phyloP scores from a whole-genome alignment of 768 basidiomycete species.

The Pleurotus salmoneostramineus region DNA sequence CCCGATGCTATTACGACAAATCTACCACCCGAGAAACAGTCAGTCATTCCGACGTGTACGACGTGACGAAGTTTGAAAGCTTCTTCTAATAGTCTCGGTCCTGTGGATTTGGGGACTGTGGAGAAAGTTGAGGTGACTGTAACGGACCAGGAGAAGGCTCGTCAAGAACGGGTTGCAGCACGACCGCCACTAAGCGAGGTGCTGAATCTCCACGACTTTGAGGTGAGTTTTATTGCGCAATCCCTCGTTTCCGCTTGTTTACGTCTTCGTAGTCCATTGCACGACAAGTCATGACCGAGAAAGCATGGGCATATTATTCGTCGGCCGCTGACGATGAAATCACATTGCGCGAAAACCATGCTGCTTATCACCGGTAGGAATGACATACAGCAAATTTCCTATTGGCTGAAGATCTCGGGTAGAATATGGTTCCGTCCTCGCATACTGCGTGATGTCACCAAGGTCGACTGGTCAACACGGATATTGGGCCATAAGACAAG shows the following conservation, averaged over 20 bases:
- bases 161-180: conserved; percentile 54
- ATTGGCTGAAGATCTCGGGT: not conserved
- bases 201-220: conserved; percentile 92
- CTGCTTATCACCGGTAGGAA: conserved; percentile 80
- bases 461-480: conserved; percentile 81
- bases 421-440: conserved; percentile 91
- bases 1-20: conserved; percentile 77
- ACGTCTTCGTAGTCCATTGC: conserved; percentile 62
- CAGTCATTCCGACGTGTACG: too few relatives aligned
- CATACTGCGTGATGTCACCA: conserved; percentile 77
- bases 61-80: too few relatives aligned
- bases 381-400: not conserved
- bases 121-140: conserved; percentile 58
- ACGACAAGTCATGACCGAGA: conserved; percentile 72
- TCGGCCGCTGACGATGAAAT: conserved; percentile 98
- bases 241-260: not conserved
- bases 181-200: conserved; percentile 77
- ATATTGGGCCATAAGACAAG: conserved; percentile 73
- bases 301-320: conserved; percentile 96
- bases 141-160: conserved; percentile 67
- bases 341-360: conserved; percentile 83
- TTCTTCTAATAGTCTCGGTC: conserved; percentile 48
- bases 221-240: conserved; percentile 39
- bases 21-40: conserved; percentile 81
- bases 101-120: conserved; percentile 66